phyloP scores from a whole-genome alignment of 2,329 filamentous ascomycete species.

The Penicillium sp. region DNA sequence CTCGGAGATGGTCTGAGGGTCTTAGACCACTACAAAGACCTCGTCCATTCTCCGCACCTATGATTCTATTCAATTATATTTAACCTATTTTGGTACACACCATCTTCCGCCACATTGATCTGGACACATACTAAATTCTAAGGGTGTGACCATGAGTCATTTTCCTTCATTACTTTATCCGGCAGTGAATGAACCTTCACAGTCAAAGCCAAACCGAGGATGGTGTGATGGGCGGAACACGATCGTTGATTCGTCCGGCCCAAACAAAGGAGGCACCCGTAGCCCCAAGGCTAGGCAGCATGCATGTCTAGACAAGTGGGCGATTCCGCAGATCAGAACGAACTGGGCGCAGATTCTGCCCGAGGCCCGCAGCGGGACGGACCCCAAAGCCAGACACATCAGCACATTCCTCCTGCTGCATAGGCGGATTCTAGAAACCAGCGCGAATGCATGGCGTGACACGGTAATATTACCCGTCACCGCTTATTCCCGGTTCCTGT shows the following conservation, averaged over 20 bases:
- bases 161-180: not conserved
- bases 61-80: not conserved
- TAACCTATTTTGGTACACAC: not conserved
- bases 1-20: conserved; percentile 2
- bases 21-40: not conserved
- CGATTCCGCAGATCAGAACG: conserved; percentile 14
- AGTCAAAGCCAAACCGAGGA: not conserved
- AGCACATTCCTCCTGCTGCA: conserved; percentile 4
- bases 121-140: not conserved
- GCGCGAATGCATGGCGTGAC: conserved; percentile 18
- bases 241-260: conserved; percentile 14
- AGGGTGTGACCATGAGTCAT: conserved; percentile 1
- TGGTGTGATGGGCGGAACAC: conserved; percentile 14
- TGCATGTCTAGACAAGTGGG: conserved; percentile 6
- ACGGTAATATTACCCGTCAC: conserved; percentile 2
- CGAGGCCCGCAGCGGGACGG: conserved; percentile 17
- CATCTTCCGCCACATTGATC: not conserved
- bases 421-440: conserved; percentile 20
- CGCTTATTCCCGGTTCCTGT: not conserved
- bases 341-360: not conserved
- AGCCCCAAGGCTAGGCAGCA: not conserved
- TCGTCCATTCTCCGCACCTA: not conserved
- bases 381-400: conserved; percentile 8
- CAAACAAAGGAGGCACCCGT: conserved; percentile 6
- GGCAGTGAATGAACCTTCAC: not conserved